These are phyloP conservation scores for Penicillium cataractarum DNA, from an alignment of 495 filamentous ascomycete species.

Conservation along the genomic window DNA sequence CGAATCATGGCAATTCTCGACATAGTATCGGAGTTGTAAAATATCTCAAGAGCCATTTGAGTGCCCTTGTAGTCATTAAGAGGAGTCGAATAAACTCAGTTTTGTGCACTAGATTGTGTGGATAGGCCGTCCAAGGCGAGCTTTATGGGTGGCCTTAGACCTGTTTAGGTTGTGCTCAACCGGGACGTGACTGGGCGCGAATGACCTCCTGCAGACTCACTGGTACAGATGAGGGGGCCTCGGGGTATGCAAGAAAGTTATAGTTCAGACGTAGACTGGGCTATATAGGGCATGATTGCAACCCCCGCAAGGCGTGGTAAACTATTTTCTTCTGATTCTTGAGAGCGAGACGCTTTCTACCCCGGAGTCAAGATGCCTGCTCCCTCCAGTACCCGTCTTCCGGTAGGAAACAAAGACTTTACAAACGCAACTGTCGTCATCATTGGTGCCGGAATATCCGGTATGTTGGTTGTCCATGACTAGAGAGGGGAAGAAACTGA, in stretches of 20 bases:
- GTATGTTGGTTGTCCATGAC: slow-evolving; percentile 8
- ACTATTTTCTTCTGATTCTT: not conserved
- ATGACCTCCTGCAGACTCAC: not conserved
- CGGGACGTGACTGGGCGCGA: not conserved
- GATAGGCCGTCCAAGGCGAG: not conserved
- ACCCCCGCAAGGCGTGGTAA: not conserved
- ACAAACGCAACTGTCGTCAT: slow-evolving; percentile 56
- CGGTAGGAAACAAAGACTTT: slow-evolving; percentile 34
- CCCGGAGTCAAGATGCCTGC: slow-evolving; percentile 13
- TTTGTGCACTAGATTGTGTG: not conserved
- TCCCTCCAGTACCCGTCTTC: slow-evolving; percentile 20
- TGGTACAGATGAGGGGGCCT: slow-evolving; percentile 12
- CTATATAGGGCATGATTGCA: not conserved
- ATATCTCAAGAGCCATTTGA: not conserved
- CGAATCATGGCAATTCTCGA: not conserved
- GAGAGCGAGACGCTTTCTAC: not conserved
- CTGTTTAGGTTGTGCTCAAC: not conserved
- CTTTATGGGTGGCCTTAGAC: not conserved
- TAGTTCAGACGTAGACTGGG: not conserved
- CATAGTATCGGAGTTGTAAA: not conserved
- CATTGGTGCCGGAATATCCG: slow-evolving; percentile 56
- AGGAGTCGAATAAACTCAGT: not conserved
- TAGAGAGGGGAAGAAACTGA: not conserved
- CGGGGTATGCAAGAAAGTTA: not conserved
- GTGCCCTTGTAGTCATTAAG: no score